Percentiles rank a stretch among this genome's conserved stretches.
Evolutionary conservation across 805 yeast species (phyloP).

Genomic region (Yarrowia bubula): DNA sequence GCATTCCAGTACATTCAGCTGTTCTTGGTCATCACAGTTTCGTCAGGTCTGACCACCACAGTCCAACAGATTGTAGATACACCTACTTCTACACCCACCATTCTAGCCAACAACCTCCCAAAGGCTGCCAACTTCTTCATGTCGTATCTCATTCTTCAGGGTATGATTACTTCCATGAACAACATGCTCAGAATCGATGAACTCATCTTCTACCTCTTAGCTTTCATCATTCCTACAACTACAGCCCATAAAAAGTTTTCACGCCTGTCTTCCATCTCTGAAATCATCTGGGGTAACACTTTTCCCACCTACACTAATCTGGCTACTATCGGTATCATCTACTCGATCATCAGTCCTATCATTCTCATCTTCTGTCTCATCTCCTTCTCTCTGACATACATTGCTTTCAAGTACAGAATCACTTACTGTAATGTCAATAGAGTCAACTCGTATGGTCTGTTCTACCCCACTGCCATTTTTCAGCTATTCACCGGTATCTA

Average conservation of each 20-base stretch:
- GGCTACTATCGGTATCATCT: slow-evolving; percentile 75
- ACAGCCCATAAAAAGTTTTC: slow-evolving; percentile 62
- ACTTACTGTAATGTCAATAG: slow-evolving; percentile 68
- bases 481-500: slow-evolving; percentile 81
- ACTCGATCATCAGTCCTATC: slow-evolving; percentile 75
- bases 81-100: slow-evolving; percentile 69
- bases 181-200: slow-evolving; percentile 60
- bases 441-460: slow-evolving; percentile 33
- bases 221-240: neutral
- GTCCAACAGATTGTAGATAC: slow-evolving; percentile 60
- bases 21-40: slow-evolving; percentile 78
- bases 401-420: slow-evolving; percentile 70
- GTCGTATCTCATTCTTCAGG: slow-evolving; percentile 71
- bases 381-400: slow-evolving; percentile 54
- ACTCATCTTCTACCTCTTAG: slow-evolving; percentile 43
- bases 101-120: slow-evolving; percentile 76
- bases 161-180: slow-evolving; percentile 72
- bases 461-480: slow-evolving; percentile 71
- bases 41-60: slow-evolving; percentile 70
- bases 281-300: slow-evolving; percentile 71
- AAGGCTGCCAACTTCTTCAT: slow-evolving; percentile 84
- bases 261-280: slow-evolving; percentile 46
- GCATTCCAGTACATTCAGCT: slow-evolving; percentile 76
- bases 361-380: slow-evolving; percentile 60
- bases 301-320: slow-evolving; percentile 76